phyloP scores from a whole-genome alignment of 2,329 filamentous ascomycete genomes.

The Colletotrichum limetticola region DNA sequence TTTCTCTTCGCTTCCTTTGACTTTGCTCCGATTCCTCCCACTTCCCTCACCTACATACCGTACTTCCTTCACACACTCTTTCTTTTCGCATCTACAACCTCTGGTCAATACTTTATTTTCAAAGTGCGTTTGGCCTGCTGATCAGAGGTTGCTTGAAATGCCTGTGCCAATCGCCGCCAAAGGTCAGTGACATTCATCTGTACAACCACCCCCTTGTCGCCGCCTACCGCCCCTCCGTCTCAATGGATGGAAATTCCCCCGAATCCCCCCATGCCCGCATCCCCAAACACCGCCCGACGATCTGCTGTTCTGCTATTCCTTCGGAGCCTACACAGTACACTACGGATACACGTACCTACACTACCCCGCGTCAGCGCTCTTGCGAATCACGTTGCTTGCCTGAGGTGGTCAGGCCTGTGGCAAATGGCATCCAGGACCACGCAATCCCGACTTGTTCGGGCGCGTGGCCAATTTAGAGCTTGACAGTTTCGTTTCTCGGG shows the following conservation, averaged over 20 bases:
- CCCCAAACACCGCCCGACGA: slow-evolving; percentile 28
- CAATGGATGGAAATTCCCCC: background rate
- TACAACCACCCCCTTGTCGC: slow-evolving; percentile 17
- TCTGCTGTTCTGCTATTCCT: slow-evolving; percentile 18
- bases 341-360: slow-evolving; percentile 5
- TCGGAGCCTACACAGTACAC: background rate
- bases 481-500: slow-evolving; percentile 1
- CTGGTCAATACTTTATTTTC: background rate
- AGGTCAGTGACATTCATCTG: slow-evolving; percentile 24
- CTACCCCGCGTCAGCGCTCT: slow-evolving; percentile 30
- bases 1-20: background rate
- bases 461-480: slow-evolving; percentile 28
- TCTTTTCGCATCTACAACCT: slow-evolving; percentile 2
- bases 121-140: background rate
- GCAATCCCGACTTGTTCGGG: slow-evolving; percentile 22
- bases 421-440: slow-evolving; percentile 27
- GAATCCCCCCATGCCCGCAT: background rate
- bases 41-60: background rate
- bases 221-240: background rate
- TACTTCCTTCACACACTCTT: background rate
- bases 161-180: slow-evolving; percentile 35
- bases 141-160: slow-evolving; percentile 26
- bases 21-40: background rate
- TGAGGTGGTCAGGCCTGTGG: slow-evolving; percentile 35
- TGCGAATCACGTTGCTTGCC: slow-evolving; percentile 33